Base-by-base conservation (phyloP, 2,329 filamentous ascomycete genomes). In the Eurotiales sp. region DNA sequence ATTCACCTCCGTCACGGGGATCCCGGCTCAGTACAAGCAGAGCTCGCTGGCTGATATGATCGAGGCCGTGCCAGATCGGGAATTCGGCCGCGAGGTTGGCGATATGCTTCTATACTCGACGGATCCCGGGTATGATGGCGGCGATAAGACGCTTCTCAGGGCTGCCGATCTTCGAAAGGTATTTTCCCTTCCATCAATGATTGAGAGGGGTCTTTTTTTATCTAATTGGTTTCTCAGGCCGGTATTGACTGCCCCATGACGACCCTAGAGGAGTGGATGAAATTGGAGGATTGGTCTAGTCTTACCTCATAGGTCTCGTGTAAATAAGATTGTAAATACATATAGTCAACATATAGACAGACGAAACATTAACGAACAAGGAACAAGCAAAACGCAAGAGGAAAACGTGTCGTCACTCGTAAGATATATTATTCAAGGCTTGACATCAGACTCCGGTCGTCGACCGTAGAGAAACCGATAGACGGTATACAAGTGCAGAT, bases 91-190 rank as follows among this genome's bases (percentile, higher is more conserved):
- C 0, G 77, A 80, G 55, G 63, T 73, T 0, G 68, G 68, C 3
- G 59, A 71, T 52, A 79, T 80, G 77, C 78, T 72, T 40, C 55
- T 61, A 1, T 80, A 79, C 53, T 69, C 66, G 10, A 73, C 70
- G 0, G 66, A 77, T 30, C 75, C 76, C 0, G 77, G 77, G 0
- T 79, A 79, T 50, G 75, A 76, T 53, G 77, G 77, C 0, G 74
- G 64, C 0, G 74, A 72, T 64, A 58, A 66, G 0, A 46, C 47
- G 22, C 51, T 78, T 14, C 50, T 77, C 49, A 74, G 56, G 39
- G 75, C 73, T 0, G 64, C 70, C 46, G 73, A 79, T 56, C 59
- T 79, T 30, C 61, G 59, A 46, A 67, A 73, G 62, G 76, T 77
- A 55, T 66, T 69, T 57, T 27, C 17, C 10, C 3, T 12, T 5